Evolutionary conservation across 768 basidiomycete species (phyloP).

Genomic region (Phanerochaete carnosa): DNA sequence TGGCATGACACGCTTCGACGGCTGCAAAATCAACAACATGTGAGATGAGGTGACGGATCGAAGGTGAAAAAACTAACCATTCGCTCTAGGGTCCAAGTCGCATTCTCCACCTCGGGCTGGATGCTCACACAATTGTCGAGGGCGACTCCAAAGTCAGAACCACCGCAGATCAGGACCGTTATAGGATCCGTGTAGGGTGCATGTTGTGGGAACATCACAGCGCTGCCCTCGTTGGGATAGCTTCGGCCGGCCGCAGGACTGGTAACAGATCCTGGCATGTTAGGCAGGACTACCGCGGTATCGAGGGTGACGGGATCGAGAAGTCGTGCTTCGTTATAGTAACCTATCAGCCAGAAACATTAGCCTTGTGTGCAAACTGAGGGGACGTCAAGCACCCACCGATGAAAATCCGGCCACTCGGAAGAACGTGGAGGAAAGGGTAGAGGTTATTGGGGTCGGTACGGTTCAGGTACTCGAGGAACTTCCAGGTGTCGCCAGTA

Average conservation of each 20-base stretch:
- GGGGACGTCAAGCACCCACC: constrained; percentile 37
- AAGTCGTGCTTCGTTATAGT: constrained; percentile 81
- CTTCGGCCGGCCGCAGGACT: constrained; percentile 71
- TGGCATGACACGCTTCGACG: constrained; percentile 71
- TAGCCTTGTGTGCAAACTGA: not conserved
- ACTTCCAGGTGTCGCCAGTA: constrained; percentile 49
- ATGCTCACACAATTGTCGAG: constrained; percentile 74
- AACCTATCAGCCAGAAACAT: constrained; percentile 38
- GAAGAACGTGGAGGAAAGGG: constrained; percentile 71
- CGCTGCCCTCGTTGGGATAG: constrained; percentile 74
- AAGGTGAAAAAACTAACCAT: constrained; percentile 50
- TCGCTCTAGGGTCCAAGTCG: constrained; percentile 71
- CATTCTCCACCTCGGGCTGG: constrained; percentile 55
- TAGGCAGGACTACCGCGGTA: constrained; percentile 59
- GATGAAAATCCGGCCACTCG: constrained; percentile 66
- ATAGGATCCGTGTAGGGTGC: constrained; percentile 75
- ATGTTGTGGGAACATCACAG: constrained; percentile 64
- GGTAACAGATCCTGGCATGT: constrained; percentile 72
- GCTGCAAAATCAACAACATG: constrained; percentile 33
- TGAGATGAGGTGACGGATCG: not conserved
- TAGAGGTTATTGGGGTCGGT: constrained; percentile 83
- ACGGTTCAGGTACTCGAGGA: constrained; percentile 62
- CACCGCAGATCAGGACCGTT: constrained; percentile 72
- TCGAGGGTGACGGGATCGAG: constrained; percentile 63
- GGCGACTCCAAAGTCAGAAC: constrained; percentile 54